A percentile compares a stretch with the other conserved stretches of the same genome.
Conservation (phyloP, 495 filamentous ascomycete genomes). For the Bryoglossum gracile region DNA sequence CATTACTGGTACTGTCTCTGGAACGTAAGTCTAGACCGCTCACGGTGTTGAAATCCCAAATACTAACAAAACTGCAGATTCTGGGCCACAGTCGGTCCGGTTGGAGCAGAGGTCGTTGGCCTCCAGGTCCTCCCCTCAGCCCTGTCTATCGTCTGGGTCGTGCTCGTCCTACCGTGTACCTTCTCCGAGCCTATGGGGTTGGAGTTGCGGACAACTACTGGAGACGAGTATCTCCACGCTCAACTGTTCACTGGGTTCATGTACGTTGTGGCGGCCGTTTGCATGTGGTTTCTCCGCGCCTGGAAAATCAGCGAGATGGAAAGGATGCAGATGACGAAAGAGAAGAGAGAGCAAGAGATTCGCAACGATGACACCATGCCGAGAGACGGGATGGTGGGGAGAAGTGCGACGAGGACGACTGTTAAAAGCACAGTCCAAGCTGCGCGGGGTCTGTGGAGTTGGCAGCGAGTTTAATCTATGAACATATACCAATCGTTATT, state of each 20-base stretch:
- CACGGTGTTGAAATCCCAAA: conserved; percentile 30
- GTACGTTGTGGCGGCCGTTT: conserved; percentile 53
- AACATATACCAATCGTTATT: too few species aligned
- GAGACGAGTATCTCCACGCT: conserved; percentile 48
- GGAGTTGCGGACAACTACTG: conserved; percentile 46
- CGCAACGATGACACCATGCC: conserved; percentile 14
- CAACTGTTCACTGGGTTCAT: conserved; percentile 62
- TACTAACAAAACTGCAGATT: conserved; percentile 31
- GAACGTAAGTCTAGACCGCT: conserved; percentile 33
- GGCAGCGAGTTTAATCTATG: conserved; percentile 18
- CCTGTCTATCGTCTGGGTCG: conserved; percentile 70
- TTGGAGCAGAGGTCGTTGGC: conserved; percentile 72
- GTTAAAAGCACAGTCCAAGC: conserved; percentile 16
- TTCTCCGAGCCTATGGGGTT: conserved; percentile 70
- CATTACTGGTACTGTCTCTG: conserved; percentile 61
- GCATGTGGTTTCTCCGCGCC: conserved; percentile 44
- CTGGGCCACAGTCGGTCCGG: conserved; percentile 66
- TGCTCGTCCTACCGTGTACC: conserved; percentile 64
- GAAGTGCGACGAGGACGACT: conserved; percentile 13
- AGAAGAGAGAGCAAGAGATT: conserved; percentile 22
- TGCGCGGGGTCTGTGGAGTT: conserved; percentile 18
- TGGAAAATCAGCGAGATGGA: conserved; percentile 56
- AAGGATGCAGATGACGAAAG: conserved; percentile 21
- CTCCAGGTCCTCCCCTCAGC: conserved; percentile 60
- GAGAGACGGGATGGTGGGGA: not conserved